Percentiles rank a stretch among this genome's conserved stretches.
These are phyloP conservation scores for Trametes hirsuta DNA, from an alignment of 1,284 basidiomycete species.

Conservation along the genomic window DNA sequence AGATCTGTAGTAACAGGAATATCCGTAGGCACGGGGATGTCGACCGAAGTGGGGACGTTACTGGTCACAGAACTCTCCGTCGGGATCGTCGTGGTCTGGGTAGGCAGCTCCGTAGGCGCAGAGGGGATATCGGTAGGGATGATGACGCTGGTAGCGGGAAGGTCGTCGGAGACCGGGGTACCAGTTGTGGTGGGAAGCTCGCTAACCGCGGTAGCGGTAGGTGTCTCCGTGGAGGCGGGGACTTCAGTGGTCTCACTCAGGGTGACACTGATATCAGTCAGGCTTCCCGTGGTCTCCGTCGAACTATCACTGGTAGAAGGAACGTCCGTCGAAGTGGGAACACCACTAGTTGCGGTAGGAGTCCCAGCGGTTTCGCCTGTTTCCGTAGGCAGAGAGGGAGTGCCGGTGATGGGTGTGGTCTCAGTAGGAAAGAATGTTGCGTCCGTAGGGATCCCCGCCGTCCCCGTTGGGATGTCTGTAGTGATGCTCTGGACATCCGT, in stretches of 20 bases:
- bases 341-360: background rate
- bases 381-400: background rate
- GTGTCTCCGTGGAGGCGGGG: background rate
- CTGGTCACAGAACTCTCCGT: background rate
- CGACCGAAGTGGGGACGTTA: background rate
- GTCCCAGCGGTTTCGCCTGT: background rate
- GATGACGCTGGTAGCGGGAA: background rate
- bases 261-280: background rate
- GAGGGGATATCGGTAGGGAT: background rate
- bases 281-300: background rate
- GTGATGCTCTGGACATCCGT: background rate
- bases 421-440: background rate
- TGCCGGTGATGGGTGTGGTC: background rate
- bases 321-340: background rate
- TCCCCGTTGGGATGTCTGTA: conserved; percentile 1
- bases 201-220: background rate
- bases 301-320: background rate
- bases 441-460: background rate
- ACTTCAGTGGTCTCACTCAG: background rate
- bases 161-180: background rate
- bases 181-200: background rate
- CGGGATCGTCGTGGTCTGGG: background rate
- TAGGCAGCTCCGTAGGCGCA: background rate
- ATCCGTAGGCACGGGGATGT: background rate
- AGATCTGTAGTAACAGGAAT: background rate